Percentiles rank a stretch among this genome's conserved stretches.
phyloP scores from a whole-genome alignment of 2,329 filamentous ascomycete genomes.

The Emergomyces pasteurianus region DNA sequence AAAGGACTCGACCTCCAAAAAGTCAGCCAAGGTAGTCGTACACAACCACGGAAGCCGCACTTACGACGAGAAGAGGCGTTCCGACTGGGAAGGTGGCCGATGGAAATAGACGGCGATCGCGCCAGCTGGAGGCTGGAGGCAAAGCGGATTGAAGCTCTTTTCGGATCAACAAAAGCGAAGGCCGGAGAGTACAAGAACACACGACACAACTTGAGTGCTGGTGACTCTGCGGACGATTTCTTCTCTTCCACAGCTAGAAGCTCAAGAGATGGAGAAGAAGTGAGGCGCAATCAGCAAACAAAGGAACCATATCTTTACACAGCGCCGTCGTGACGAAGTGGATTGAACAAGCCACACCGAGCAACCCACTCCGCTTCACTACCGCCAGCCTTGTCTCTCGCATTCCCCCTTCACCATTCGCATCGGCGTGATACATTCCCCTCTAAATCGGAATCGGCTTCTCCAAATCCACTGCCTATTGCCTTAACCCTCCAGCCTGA shows the following conservation, averaged over 20 bases:
- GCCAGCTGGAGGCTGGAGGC: not conserved
- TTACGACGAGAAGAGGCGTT: slow-evolving; percentile 5
- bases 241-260: not conserved
- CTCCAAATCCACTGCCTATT: too few species aligned
- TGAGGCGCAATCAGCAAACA: slow-evolving; percentile 1
- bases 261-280: not conserved
- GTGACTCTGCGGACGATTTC: not conserved
- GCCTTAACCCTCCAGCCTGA: not conserved
- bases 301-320: not conserved
- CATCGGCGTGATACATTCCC: not conserved
- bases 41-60: slow-evolving; percentile 7
- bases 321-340: not conserved
- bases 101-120: slow-evolving; percentile 7
- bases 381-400: not conserved
- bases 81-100: not conserved
- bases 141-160: slow-evolving; percentile 1
- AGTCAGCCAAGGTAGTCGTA: slow-evolving; percentile 1
- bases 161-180: not conserved
- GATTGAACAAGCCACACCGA: not conserved
- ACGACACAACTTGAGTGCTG: not conserved
- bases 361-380: not conserved
- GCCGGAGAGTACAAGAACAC: not conserved
- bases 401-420: not conserved
- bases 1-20: not conserved
- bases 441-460: not conserved